These are phyloP conservation scores for Nannizziopsis arthrosporioides DNA, from an alignment of 2,329 filamentous ascomycete species.

Conservation along the genomic window DNA sequence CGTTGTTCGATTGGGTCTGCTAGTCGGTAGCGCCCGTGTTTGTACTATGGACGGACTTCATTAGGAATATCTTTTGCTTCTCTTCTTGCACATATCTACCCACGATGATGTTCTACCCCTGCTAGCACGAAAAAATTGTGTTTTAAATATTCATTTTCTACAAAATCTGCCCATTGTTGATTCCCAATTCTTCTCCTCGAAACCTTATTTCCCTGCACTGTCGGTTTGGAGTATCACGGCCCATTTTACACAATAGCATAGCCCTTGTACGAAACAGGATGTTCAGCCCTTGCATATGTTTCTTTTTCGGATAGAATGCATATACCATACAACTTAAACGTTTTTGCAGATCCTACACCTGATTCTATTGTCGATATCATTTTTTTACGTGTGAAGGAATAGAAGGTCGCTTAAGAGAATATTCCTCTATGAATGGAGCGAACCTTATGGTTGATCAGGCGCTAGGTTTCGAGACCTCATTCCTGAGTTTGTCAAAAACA, in stretches of 20 bases:
- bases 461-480: too few species aligned
- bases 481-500: too few species aligned
- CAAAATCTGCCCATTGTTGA: too few species aligned
- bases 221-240: not conserved
- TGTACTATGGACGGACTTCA: not conserved
- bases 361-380: too few species aligned
- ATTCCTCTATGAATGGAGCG: too few species aligned
- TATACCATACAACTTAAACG: not conserved
- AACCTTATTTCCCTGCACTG: not conserved
- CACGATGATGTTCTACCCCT: not conserved
- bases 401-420: too few species aligned
- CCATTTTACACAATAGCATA: slow-evolving; percentile 6
- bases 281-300: not conserved
- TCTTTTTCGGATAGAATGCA: not conserved
- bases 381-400: too few species aligned
- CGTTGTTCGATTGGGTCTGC: not conserved
- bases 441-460: too few species aligned
- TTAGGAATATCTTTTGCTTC: not conserved
- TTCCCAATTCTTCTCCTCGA: too few species aligned
- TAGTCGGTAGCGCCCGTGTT: not conserved
- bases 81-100: not conserved
- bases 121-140: not conserved
- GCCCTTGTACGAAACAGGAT: slow-evolving; percentile 5
- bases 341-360: too few species aligned
- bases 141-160: not conserved